Evolutionary conservation across 2,329 filamentous ascomycete genomes (phyloP).

Genomic region (Phyllosticta paracitricarpa): DNA sequence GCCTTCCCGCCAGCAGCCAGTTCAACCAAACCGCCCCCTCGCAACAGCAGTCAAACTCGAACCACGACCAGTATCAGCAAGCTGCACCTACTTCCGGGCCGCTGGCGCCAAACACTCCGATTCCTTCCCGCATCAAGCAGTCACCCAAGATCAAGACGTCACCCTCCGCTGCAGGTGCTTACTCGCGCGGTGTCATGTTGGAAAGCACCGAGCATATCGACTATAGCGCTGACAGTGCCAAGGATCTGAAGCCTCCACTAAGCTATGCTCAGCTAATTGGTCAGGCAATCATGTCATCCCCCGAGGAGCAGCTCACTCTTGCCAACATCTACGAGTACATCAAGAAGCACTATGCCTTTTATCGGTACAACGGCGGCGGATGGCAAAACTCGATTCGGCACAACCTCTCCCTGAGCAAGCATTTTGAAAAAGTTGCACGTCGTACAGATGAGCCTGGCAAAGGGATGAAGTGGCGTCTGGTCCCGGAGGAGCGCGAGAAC

Average conservation of each 20-base stretch:
- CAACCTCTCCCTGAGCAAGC: conserved; percentile 89
- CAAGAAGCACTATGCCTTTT: conserved; percentile 84
- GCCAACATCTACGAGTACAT: conserved; percentile 93
- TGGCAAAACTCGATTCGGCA: conserved; percentile 98
- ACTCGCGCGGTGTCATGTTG: conserved; percentile 41
- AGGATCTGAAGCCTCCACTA: conserved; percentile 88
- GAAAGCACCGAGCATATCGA: conserved; percentile 53
- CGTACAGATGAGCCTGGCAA: conserved; percentile 94
- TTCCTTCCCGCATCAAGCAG: conserved; percentile 27
- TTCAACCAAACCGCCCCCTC: conserved; percentile 13
- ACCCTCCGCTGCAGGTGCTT: conserved; percentile 28
- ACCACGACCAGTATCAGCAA: conserved; percentile 9
- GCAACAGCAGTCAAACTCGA: conserved; percentile 1
- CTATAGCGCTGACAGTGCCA: conserved; percentile 71
- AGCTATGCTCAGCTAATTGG: conserved; percentile 97
- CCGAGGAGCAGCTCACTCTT: conserved; percentile 80
- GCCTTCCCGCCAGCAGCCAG: conserved; percentile 18
- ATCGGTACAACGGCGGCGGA: conserved; percentile 71
- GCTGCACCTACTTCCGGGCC: conserved; percentile 6
- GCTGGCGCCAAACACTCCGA: conserved; percentile 18
- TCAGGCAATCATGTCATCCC: conserved; percentile 81
- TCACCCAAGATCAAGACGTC: conserved; percentile 33
- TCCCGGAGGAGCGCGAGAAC: conserved; percentile 72
- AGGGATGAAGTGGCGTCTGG: conserved; percentile 98
- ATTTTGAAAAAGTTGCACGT: conserved; percentile 85